Base-by-base conservation (phyloP, 768 basidiomycete species). In the Auricularia heimuer region DNA sequence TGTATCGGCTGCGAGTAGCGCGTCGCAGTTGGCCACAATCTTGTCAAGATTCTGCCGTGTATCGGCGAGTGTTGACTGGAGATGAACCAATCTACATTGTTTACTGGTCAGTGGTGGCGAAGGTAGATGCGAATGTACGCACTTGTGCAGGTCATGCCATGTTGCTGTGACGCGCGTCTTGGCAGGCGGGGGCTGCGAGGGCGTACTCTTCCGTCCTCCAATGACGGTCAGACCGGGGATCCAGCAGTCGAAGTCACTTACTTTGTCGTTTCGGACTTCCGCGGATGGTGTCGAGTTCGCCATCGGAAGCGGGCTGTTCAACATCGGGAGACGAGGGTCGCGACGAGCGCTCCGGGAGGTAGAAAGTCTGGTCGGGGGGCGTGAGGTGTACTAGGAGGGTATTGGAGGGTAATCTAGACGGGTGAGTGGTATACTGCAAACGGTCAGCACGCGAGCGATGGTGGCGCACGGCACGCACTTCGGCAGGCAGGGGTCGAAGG, bases 141-240 rank as follows among this genome's bases (percentile, higher is more conserved):
- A 92, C 91, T 85, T 85, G 70, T 86, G 81, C 24, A 93, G 77
- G 67, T 90, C 88, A 65, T 89, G 86, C 79, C 81, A 86, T 11
- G 74, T 78, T 10, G 86, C 83, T 3, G 85, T 88, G 70, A 78
- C 82, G 34, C 42, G 70, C 69, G 54, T 64, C 68, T 66, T 70
- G 33, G 54, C 68, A 71, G 65, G 69, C 72, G 36, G 61, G 29
- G 47, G 63, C 62, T 54, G 65, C 45, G 47, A 18, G 10, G 7
- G 47, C 47, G 16, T 6, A 21, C 47, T 51, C 47, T 51, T 51
- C 47, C 47, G 47, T 16, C 47, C 47, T 51, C 4, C 10, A 51
- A 18, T 18, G 18, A 8, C 39, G 8, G 39, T 42, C 39, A 42
- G 39, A 7, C 8, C 39, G 12, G 8, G 2, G 39, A 42, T 42